phyloP scores from a whole-genome alignment of 768 basidiomycete species.

The Phaeotremella fagi region DNA sequence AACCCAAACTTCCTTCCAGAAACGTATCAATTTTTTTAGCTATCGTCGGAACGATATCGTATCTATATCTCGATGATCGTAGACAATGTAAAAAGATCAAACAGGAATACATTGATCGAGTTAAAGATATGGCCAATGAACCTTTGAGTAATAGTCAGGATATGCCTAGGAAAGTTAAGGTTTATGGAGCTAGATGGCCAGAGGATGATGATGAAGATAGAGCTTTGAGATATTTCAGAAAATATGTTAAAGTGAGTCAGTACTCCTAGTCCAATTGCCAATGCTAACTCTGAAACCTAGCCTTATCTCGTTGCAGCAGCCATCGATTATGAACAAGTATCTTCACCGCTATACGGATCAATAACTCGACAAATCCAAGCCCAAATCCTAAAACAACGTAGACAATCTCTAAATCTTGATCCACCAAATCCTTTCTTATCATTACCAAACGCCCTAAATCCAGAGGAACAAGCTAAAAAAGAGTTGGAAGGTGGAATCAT shows the following conservation, averaged over 20 bases:
- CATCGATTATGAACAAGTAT: constrained; percentile 79
- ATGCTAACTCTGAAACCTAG: constrained; percentile 51
- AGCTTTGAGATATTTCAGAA: constrained; percentile 81
- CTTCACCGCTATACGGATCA: constrained; percentile 79
- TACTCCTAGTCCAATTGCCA: neutral
- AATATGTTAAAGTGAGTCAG: constrained; percentile 82
- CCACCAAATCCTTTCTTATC: constrained; percentile 19
- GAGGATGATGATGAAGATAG: constrained; percentile 89
- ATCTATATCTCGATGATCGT: constrained; percentile 81
- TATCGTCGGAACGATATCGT: constrained; percentile 60
- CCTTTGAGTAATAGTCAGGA: constrained; percentile 60
- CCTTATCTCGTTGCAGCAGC: constrained; percentile 91
- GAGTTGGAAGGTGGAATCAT: constrained; percentile 78
- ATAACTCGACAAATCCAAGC: constrained; percentile 71
- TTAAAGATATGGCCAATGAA: constrained; percentile 69
- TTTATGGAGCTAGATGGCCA: constrained; percentile 86
- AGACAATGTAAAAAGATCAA: constrained; percentile 71
- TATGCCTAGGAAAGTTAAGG: constrained; percentile 70
- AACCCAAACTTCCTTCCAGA: constrained; percentile 78
- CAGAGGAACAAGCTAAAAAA: constrained; percentile 55
- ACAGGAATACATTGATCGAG: constrained; percentile 70
- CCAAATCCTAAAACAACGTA: constrained; percentile 60
- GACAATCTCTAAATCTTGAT: constrained; percentile 63
- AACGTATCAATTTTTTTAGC: constrained; percentile 93
- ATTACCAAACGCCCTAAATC: constrained; percentile 51